These are phyloP conservation scores for Sedum album DNA, from an alignment of 164 flowering plant genomes.

Conservation along the genomic window DNA sequence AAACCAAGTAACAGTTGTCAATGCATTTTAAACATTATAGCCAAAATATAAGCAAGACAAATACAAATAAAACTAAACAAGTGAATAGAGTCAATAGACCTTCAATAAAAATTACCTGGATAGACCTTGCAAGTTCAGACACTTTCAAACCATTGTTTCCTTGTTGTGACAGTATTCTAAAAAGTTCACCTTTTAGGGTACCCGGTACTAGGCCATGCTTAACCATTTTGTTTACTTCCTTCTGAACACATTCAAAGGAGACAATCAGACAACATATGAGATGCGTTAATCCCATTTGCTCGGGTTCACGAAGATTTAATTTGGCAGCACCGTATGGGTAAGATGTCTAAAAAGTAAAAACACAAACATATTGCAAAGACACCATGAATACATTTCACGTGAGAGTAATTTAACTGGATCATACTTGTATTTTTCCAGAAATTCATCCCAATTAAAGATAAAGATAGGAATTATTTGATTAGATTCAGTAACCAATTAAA, in stretches of 20 bases:
- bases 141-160: constrained; percentile 71
- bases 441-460: background rate
- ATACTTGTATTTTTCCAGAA: background rate
- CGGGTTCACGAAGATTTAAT: background rate
- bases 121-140: constrained; percentile 55
- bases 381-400: background rate
- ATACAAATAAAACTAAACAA: background rate
- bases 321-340: background rate
- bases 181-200: constrained; percentile 77
- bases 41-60: background rate
- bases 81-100: background rate
- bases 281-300: background rate
- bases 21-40: background rate
- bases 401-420: background rate
- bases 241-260: constrained; percentile 25
- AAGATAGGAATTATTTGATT: background rate
- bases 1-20: background rate
- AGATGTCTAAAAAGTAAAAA: background rate
- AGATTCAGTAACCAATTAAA: background rate
- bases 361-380: background rate
- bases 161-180: constrained; percentile 47
- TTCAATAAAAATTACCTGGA: constrained; percentile 32
- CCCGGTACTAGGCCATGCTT: constrained; percentile 66
- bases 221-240: constrained; percentile 38
- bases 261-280: background rate